phyloP scores from a whole-genome alignment of 805 yeast genomes.

The Torulaspora gathmanii region DNA sequence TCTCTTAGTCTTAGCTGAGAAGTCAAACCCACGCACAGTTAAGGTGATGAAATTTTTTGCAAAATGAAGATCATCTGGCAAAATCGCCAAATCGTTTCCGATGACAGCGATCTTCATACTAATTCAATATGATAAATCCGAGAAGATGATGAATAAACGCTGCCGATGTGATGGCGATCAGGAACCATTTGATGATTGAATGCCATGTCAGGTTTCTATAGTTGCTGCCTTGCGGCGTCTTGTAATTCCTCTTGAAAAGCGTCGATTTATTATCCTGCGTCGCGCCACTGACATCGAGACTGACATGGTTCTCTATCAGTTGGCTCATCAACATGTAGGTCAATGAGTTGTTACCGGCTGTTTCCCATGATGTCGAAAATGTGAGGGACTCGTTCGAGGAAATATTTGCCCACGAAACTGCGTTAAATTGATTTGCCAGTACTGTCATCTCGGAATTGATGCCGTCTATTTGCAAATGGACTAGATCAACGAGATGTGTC shows the following conservation, averaged over 20 bases:
- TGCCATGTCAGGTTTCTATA: not conserved
- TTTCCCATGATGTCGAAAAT: not conserved
- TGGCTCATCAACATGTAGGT: not conserved
- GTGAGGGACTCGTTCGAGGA: not conserved
- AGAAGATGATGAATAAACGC: conserved; percentile 7
- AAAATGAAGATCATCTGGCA: not conserved
- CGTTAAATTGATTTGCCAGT: not conserved
- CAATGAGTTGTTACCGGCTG: not conserved
- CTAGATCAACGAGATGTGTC: conserved; percentile 1
- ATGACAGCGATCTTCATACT: conserved; percentile 5
- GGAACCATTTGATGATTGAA: conserved; percentile 5
- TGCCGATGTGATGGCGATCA: conserved; percentile 2
- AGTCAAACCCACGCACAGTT: conserved; percentile 3
- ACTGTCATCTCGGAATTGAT: conserved; percentile 9
- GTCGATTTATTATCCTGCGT: not conserved
- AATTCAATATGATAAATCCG: conserved; percentile 5
- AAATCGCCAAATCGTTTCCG: not conserved
- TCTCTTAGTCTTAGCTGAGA: conserved; percentile 1
- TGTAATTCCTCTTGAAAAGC: not conserved
- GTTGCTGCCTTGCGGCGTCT: not conserved
- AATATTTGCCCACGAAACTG: conserved; percentile 10
- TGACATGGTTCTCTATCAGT: not conserved
- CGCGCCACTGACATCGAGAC: not conserved
- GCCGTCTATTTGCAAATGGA: not conserved
- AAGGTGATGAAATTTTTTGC: conserved; percentile 4